Conservation (phyloP, 2,329 filamentous ascomycete species). For the Zymoseptoria pseudotritici region DNA sequence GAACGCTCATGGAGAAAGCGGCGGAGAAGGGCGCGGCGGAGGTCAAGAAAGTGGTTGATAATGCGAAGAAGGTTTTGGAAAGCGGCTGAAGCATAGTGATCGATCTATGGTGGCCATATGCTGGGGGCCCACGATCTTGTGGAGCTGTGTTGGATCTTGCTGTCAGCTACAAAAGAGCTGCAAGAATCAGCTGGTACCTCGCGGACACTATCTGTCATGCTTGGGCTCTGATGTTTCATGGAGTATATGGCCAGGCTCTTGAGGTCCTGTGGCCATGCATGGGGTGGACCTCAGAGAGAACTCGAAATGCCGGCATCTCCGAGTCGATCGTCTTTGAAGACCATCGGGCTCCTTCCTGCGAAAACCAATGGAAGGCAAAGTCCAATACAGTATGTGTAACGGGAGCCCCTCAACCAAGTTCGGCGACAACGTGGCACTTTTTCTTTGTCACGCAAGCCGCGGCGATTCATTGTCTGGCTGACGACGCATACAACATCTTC, state of each 20-base stretch:
- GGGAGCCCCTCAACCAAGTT: neutral
- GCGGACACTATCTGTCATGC: no score
- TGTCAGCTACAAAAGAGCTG: neutral
- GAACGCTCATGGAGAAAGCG: conserved; percentile 44
- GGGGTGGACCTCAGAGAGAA: neutral
- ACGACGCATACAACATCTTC: neutral
- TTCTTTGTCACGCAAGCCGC: neutral
- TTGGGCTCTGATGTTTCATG: no score
- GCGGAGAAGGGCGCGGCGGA: conserved; percentile 42
- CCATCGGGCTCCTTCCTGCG: neutral
- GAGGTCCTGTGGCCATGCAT: neutral
- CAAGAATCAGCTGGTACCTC: neutral
- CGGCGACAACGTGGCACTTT: neutral
- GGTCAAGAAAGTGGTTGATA: conserved; percentile 43
- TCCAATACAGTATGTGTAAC: neutral
- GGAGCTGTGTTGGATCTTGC: neutral
- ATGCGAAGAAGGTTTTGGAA: conserved; percentile 41
- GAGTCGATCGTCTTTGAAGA: neutral
- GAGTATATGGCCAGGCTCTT: no score
- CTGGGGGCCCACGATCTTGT: neutral
- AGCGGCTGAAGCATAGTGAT: conserved; percentile 15
- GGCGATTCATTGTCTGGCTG: neutral
- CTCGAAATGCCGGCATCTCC: neutral
- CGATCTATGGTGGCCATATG: neutral
- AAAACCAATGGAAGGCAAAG: neutral